These are phyloP conservation scores for Colletotrichum ledebouriae DNA, from an alignment of 2,329 filamentous ascomycete genomes.

Conservation along the genomic window DNA sequence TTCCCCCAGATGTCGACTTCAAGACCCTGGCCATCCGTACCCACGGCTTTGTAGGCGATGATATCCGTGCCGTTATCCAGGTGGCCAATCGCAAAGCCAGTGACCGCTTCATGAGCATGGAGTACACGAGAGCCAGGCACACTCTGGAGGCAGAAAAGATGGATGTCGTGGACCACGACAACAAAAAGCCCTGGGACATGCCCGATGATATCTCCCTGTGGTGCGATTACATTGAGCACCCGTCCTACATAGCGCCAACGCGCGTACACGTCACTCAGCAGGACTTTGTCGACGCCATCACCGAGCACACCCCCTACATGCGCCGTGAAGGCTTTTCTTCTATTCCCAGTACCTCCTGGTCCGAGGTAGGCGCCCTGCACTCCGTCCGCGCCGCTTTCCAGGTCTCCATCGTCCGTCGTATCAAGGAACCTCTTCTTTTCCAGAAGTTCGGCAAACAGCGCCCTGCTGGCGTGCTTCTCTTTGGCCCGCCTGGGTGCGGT, in stretches of 20 bases:
- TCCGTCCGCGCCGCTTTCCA: constrained; percentile 85
- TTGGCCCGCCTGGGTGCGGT: constrained; percentile 96
- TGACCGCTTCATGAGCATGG: constrained; percentile 51
- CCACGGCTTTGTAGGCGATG: constrained; percentile 92
- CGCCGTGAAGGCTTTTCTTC: constrained; percentile 93
- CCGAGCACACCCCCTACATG: constrained; percentile 73
- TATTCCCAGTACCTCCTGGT: constrained; percentile 93
- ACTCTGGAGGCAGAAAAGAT: constrained; percentile 15
- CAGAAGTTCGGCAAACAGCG: constrained; percentile 81
- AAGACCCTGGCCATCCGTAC: constrained; percentile 82
- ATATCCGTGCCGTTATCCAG: constrained; percentile 77
- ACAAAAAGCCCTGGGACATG: constrained; percentile 13
- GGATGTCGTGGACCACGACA: constrained; percentile 11
- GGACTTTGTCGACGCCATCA: constrained; percentile 81
- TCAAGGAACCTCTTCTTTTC: constrained; percentile 84
- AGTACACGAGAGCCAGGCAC: constrained; percentile 45
- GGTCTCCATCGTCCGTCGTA: constrained; percentile 90
- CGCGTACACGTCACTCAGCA: constrained; percentile 58
- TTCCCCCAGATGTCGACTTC: constrained; percentile 81
- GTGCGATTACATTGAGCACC: constrained; percentile 42
- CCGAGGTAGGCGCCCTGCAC: constrained; percentile 87
- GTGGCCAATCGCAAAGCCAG: constrained; percentile 57
- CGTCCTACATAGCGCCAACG: constrained; percentile 43
- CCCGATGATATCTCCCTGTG: constrained; percentile 21
- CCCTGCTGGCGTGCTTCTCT: constrained; percentile 90